Evolutionary conservation across 2,329 filamentous ascomycete species (phyloP), one percentile per base, ranked within the genome.

Genomic region (Botryotinia convoluta): DNA sequence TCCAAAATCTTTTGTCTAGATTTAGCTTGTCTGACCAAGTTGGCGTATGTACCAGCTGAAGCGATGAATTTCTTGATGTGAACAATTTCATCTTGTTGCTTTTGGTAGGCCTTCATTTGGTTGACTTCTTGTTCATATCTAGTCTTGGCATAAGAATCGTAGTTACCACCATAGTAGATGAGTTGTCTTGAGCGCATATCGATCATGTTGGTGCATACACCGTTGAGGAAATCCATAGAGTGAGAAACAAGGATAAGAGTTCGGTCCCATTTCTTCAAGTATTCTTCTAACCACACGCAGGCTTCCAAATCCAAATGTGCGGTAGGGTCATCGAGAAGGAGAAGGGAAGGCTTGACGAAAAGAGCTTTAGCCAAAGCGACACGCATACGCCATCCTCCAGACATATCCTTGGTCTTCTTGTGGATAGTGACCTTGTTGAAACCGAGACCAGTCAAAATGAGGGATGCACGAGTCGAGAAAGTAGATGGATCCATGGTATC

Each of bases 11-110:
- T 99, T 86, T 99, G 96, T 77, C 96, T 91, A 61, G 96, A 98
- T 89, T 99, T 99, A 85, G 97, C 97, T 86, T 99, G 96, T 84
- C 93, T 90, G 82, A 99, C 96, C 87, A 99, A 89, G 87, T 99
- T 99, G 89, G 97, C 96, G 82, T 99, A 99, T 75, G 96, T 99
- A 95, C 97, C 96, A 73, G 96, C 96, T 75, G 95, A 98, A 81
- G 97, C 96, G 83, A 99, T 99, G 88, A 99, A 99, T 86, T 98
- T 98, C 89, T 99, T 98, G 89, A 99, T 99, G 88, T 99, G 97
- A 79, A 91, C 89, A 83, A 99, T 99, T 87, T 99, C 96, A 76
- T 99, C 96, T 83, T 99, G 96, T 84, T 99, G 96, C 89, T 99
- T 99, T 84, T 93, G 88, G 87, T 99, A 99, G 76, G 96, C 96